Percentiles rank a stretch among this genome's conserved stretches.
Conservation (phyloP, 768 basidiomycete species). For the Hericium rajendrae region DNA sequence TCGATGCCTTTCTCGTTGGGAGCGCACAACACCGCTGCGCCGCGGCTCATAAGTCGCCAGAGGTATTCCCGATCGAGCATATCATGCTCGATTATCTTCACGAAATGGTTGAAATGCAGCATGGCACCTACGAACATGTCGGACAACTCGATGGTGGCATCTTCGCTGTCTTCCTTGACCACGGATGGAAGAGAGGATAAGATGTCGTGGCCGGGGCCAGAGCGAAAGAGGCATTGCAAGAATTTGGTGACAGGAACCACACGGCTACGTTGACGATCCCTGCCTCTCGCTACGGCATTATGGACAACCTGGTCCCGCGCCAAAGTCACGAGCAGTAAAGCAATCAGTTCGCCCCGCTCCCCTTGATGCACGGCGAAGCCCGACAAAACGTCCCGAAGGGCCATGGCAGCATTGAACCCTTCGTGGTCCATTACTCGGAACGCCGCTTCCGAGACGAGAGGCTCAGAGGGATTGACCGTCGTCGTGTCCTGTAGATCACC, state of each 20-base stretch:
- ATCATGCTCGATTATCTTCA: conserved; percentile 16
- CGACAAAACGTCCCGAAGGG: background rate
- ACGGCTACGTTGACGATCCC: background rate
- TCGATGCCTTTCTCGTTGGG: conserved; percentile 17
- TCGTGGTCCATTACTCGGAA: conserved; percentile 6
- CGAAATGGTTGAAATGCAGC: conserved; percentile 25
- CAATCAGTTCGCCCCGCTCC: conserved; percentile 18
- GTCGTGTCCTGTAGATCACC: conserved; percentile 12
- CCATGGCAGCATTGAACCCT: background rate
- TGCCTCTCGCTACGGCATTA: too few species aligned
- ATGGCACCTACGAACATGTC: background rate
- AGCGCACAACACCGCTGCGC: conserved; percentile 22
- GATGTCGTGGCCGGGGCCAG: background rate
- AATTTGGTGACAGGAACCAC: background rate
- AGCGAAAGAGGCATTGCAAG: background rate
- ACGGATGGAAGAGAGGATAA: too few species aligned
- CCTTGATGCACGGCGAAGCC: conserved; percentile 14
- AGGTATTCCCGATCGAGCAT: conserved; percentile 16
- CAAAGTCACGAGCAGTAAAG: conserved; percentile 12
- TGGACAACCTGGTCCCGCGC: conserved; percentile 18
- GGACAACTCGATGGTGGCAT: background rate
- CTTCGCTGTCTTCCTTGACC: too few species aligned
- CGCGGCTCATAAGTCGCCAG: conserved; percentile 15
- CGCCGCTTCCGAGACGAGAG: conserved; percentile 21
- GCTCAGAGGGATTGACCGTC: conserved; percentile 20